Evolutionary conservation across 2,329 filamentous ascomycete genomes (phyloP).

Genomic region (Trichoderma sp.): DNA sequence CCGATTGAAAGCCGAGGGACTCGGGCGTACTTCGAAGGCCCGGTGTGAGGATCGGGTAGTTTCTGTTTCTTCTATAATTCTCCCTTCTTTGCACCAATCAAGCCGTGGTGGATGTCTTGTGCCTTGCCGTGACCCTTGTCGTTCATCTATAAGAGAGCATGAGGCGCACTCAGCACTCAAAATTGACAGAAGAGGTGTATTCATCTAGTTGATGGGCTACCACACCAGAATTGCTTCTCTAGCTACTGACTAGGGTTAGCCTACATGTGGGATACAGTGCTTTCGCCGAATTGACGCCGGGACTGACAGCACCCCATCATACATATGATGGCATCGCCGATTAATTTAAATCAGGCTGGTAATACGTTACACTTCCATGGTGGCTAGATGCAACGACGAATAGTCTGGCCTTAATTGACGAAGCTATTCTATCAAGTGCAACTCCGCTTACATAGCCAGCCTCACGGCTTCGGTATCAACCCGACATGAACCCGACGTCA

Average conservation of each 20-base stretch:
- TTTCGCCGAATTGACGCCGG: conserved; percentile 18
- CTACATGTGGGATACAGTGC: neutral
- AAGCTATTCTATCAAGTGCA: neutral
- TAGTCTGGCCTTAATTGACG: neutral
- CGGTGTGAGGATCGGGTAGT: neutral
- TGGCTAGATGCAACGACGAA: neutral
- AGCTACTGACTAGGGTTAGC: conserved; percentile 10
- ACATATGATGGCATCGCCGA: neutral
- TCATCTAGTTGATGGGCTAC: neutral
- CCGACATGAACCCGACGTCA: neutral
- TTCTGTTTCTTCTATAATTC: neutral
- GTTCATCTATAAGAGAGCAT: neutral
- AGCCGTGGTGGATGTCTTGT: neutral
- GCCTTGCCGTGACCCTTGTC: neutral
- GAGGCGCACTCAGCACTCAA: neutral
- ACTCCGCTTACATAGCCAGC: neutral
- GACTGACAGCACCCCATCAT: neutral
- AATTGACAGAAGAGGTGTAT: neutral
- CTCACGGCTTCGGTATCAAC: neutral
- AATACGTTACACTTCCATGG: conserved; percentile 16
- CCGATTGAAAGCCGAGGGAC: neutral
- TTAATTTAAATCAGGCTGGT: neutral
- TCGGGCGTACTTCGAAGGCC: neutral
- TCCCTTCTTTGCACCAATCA: neutral
- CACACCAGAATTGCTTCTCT: neutral